Evolutionary conservation across 148 eudicot genomes (phyloP).

Genomic region (Agrostemma githago): DNA sequence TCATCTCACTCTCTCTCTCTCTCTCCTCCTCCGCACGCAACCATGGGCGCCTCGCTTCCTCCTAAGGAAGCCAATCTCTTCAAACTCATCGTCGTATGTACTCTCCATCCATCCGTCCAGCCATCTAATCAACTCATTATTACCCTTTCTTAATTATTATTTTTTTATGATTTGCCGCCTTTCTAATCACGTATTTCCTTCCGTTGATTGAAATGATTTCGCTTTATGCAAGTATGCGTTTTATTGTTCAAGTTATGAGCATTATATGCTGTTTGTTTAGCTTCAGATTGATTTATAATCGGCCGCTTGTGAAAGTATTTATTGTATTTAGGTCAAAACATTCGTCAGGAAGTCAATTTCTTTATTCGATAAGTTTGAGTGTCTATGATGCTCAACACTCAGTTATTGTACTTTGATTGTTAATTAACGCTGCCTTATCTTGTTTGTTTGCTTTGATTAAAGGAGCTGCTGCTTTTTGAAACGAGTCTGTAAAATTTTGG

Average conservation of each 20-base stretch:
- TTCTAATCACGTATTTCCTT: neutral
- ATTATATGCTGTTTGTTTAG: neutral
- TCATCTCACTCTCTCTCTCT: slow-evolving; percentile 14
- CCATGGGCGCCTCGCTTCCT: slow-evolving; percentile 88
- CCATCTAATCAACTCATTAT: neutral
- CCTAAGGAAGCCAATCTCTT: slow-evolving; percentile 91
- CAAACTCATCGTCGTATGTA: slow-evolving; percentile 90
- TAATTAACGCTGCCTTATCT: no score
- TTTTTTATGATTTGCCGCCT: neutral
- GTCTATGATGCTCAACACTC: neutral
- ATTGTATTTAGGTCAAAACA: neutral
- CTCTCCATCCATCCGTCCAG: slow-evolving; percentile 4
- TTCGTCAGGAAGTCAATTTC: neutral
- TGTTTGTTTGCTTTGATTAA: neutral
- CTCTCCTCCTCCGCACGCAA: slow-evolving; percentile 22
- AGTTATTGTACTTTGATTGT: neutral
- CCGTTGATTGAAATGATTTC: neutral
- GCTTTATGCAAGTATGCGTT: neutral
- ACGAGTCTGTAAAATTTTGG: neutral
- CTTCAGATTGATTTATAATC: neutral
- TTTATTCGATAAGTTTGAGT: neutral
- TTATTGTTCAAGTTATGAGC: neutral
- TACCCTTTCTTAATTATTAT: neutral
- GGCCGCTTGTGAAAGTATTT: neutral
- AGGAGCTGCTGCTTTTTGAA: neutral